Percentiles rank a stretch among this genome's conserved stretches.
Evolutionary conservation across 2,329 filamentous ascomycete genomes (phyloP).

Genomic region (Leptosphaerulina australis): DNA sequence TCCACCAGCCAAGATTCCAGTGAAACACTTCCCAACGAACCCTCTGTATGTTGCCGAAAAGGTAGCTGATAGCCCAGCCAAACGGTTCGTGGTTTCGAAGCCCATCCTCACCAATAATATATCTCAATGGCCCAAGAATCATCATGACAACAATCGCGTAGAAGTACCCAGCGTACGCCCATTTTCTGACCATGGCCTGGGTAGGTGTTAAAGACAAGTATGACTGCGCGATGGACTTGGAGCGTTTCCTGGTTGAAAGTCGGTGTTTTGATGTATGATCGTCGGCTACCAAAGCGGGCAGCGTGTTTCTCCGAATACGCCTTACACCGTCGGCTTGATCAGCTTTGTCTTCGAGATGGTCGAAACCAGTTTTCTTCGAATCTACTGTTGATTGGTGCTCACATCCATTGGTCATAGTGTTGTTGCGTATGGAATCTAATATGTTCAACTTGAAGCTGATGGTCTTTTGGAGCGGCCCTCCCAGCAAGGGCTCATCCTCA

Average conservation of each 20-base stretch:
- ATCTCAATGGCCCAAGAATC: slow-evolving; percentile 73
- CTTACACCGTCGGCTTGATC: slow-evolving; percentile 7
- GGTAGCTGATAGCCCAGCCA: slow-evolving; percentile 89
- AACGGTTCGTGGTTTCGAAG: slow-evolving; percentile 78
- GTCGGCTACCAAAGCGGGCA: slow-evolving; percentile 36
- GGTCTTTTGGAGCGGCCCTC: slow-evolving; percentile 31
- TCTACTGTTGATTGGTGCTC: slow-evolving; percentile 43
- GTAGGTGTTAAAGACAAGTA: slow-evolving; percentile 80
- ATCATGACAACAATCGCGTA: slow-evolving; percentile 71
- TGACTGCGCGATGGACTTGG: slow-evolving; percentile 57
- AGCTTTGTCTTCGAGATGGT: slow-evolving; percentile 9
- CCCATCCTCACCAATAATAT: slow-evolving; percentile 70
- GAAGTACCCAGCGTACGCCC: slow-evolving; percentile 80
- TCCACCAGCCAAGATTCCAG: slow-evolving; percentile 74
- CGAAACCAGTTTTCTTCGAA: slow-evolving; percentile 26
- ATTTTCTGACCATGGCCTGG: slow-evolving; percentile 78
- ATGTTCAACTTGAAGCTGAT: slow-evolving; percentile 32
- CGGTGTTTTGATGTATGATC: slow-evolving; percentile 30
- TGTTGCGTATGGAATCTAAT: slow-evolving; percentile 27
- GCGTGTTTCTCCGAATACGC: slow-evolving; percentile 43
- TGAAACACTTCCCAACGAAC: slow-evolving; percentile 75
- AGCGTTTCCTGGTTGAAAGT: slow-evolving; percentile 34
- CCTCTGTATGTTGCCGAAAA: slow-evolving; percentile 76
- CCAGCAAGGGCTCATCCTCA: slow-evolving; percentile 46
- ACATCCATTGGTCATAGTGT: slow-evolving; percentile 16